Evolutionary conservation across 306 rosid genomes (phyloP), one percentile per base, ranked within the genome.

Genomic region (Aeschynomene evenia): DNA sequence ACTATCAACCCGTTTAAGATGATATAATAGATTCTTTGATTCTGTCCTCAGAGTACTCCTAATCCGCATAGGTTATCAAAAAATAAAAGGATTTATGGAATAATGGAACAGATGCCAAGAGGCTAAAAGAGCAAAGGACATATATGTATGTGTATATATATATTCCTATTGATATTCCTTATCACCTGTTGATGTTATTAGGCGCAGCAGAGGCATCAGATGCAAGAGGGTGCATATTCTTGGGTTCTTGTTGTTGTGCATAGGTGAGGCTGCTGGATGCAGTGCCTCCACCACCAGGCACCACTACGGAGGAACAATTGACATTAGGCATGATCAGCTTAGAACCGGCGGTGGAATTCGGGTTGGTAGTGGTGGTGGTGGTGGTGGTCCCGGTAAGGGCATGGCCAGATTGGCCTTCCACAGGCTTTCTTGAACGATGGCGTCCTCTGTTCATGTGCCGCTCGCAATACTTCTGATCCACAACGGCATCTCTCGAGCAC

Each of bases 351-450:
- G 68, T 61, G 34, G 49, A 21, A 51, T 37, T 37, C 11, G 43
- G 14, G 2, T 9, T 9, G 14, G 10, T 43, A 21, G 54, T 59
- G 5, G 76, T 42, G 9, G 70, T 12, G 23, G 71, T 18, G 3
- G 55, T 79, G 34, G 71, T 68, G n/a, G 79, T 42, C 58, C 78
- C 78, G 46, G 91, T 75, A 40, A 73, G 82, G 63, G 91, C 81
- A 26, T 81, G 92, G 89, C 96, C 93, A 12, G 86, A 66, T 72
- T 84, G 96, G 84, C 89, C 89, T 92, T 92, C 99, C 99, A 94
- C 99, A 94, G 95, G 99, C 99, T 94, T 94, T 94, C 98, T 92
- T 92, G 98, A 92, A 92, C 96, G 98, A 79, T 92, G 98, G 82
- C 98, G 96, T 79, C 98, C 98, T 77, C 96, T 85, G 84, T 92